Percentiles rank a stretch among this genome's conserved stretches.
Evolutionary conservation across 2,329 filamentous ascomycete genomes (phyloP).

Genomic region (Ploettnerulaceae sp.): DNA sequence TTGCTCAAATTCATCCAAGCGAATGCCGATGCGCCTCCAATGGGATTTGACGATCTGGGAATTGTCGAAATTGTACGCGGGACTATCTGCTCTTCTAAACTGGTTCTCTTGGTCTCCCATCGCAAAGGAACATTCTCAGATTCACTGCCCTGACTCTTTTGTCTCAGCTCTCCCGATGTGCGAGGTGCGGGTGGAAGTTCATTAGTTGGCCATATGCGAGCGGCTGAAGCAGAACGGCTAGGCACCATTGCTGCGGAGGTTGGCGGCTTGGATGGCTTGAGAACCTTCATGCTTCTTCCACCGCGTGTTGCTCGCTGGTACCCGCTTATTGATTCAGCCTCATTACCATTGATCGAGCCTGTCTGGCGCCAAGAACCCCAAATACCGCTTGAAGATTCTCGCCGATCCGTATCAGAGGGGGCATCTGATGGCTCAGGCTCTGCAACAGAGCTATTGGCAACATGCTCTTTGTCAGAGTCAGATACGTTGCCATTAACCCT

Average conservation of each 20-base stretch:
- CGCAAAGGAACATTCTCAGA: slow-evolving; percentile 30
- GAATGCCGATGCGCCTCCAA: slow-evolving; percentile 90
- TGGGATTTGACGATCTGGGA: slow-evolving; percentile 67
- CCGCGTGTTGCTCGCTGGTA: slow-evolving; percentile 66
- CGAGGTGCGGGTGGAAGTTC: slow-evolving; percentile 42
- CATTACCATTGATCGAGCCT: slow-evolving; percentile 22
- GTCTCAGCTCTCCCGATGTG: slow-evolving; percentile 46
- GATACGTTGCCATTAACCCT: slow-evolving; percentile 15
- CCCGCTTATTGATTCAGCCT: slow-evolving; percentile 39
- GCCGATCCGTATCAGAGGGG: slow-evolving; percentile 32
- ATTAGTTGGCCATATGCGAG: slow-evolving; percentile 47
- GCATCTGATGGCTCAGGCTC: slow-evolving; percentile 16
- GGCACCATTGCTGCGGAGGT: slow-evolving; percentile 44
- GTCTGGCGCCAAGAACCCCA: slow-evolving; percentile 69
- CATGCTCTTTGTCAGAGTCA: slow-evolving; percentile 21
- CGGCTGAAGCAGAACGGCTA: slow-evolving; percentile 36
- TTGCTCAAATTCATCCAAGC: slow-evolving; percentile 70
- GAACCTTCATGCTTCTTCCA: slow-evolving; percentile 77
- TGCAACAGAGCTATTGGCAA: slow-evolving; percentile 6
- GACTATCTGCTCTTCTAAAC: slow-evolving; percentile 35
- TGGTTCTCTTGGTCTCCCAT: slow-evolving; percentile 51
- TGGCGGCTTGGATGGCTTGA: slow-evolving; percentile 67
- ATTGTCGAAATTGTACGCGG: slow-evolving; percentile 28
- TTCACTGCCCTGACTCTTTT: slow-evolving; percentile 47
- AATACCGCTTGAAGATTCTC: slow-evolving; percentile 51